A percentile compares a stretch with the other conserved stretches of the same genome.
Conservation (phyloP, 2,329 filamentous ascomycete species). For the Tolypocladium sp. region DNA sequence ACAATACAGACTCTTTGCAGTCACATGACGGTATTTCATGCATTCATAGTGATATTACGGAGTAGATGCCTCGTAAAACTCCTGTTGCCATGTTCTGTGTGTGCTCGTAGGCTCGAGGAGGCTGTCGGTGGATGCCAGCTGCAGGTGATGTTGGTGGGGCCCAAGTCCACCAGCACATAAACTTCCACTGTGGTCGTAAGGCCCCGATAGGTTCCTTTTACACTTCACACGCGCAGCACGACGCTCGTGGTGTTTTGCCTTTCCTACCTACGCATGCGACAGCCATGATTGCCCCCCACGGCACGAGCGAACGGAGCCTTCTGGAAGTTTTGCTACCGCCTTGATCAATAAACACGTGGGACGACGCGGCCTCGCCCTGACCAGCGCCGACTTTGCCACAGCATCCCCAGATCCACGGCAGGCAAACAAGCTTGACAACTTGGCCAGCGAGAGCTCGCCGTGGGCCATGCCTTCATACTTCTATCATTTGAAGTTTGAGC, state of each 20-base stretch:
- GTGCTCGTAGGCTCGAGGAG: background rate
- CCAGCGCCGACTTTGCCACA: background rate
- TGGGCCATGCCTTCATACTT: constrained; percentile 48
- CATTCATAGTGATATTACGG: background rate
- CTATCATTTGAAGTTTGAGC: constrained; percentile 59
- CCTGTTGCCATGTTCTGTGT: no score
- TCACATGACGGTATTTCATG: background rate
- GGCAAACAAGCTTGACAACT: background rate
- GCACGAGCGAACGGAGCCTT: background rate
- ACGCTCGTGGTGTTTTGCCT: background rate
- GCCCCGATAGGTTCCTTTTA: background rate
- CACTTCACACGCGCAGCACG: background rate
- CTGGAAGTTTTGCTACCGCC: background rate
- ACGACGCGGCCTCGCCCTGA: background rate
- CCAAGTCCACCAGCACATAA: background rate
- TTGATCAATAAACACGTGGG: background rate
- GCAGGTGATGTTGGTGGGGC: background rate
- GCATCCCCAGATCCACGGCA: background rate
- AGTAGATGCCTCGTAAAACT: background rate
- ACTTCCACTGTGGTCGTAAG: background rate
- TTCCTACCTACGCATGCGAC: background rate
- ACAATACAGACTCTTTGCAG: background rate
- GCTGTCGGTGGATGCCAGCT: background rate
- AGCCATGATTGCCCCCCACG: background rate
- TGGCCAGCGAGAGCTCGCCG: background rate